Conservation (phyloP, 2,329 filamentous ascomycete genomes). For the Fusarium sp. region DNA sequence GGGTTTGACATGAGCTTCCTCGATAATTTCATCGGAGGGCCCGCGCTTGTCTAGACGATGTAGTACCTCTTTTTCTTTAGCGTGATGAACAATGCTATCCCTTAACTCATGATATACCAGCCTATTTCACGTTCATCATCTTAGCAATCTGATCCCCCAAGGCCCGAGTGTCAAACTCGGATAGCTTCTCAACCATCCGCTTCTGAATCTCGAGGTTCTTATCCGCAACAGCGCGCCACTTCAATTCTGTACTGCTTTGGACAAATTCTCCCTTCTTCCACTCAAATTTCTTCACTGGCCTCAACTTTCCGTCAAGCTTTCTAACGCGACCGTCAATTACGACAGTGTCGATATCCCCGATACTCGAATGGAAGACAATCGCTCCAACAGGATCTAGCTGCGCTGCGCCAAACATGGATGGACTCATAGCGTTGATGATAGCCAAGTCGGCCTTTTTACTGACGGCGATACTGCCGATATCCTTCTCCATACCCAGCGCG, state of each 20-base stretch:
- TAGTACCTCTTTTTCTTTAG: not conserved
- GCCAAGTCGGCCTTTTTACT: slow-evolving; percentile 14
- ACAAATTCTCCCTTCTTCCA: not conserved
- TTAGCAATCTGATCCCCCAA: not conserved
- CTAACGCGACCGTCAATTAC: slow-evolving; percentile 7
- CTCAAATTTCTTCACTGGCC: slow-evolving; percentile 1
- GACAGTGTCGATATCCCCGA: slow-evolving; percentile 8
- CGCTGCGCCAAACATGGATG: slow-evolving; percentile 4
- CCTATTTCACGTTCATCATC: slow-evolving; percentile 8
- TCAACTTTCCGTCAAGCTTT: slow-evolving; percentile 8
- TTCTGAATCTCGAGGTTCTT: not conserved
- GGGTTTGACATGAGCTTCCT: slow-evolving; percentile 25
- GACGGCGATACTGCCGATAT: slow-evolving; percentile 14
- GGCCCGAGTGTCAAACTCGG: not conserved
- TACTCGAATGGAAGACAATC: slow-evolving; percentile 7
- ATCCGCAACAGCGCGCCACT: not conserved
- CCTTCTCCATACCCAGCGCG: slow-evolving; percentile 5
- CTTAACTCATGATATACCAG: not conserved
- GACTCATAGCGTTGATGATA: slow-evolving; percentile 10
- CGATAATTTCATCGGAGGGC: slow-evolving; percentile 13
- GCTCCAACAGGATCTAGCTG: slow-evolving; percentile 5
- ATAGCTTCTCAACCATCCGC: not conserved
- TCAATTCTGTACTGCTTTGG: not conserved
- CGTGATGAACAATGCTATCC: not conserved
- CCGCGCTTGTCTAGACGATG: slow-evolving; percentile 2